Percentiles rank a stretch among this genome's conserved stretches.
phyloP scores from a whole-genome alignment of 495 filamentous ascomycete genomes.

The Penicillium daleae region DNA sequence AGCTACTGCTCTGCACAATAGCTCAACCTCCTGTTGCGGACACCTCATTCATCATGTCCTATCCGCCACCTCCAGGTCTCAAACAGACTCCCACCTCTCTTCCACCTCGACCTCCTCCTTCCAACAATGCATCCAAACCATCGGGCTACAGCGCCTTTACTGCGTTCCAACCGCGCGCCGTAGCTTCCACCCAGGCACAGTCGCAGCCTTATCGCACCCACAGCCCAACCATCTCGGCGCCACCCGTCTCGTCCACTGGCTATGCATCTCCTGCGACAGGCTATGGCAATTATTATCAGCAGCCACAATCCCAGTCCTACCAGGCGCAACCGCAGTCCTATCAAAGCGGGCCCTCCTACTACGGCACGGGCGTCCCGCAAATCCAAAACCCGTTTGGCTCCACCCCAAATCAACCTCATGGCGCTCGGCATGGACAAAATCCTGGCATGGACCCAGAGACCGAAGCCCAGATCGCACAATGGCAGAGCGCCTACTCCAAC shows the following conservation, averaged over 20 bases:
- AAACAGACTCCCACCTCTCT: constrained; percentile 71
- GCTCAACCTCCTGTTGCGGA: constrained; percentile 45
- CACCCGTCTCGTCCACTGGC: constrained; percentile 44
- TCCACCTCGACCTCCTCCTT: constrained; percentile 79
- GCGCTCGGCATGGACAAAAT: constrained; percentile 40
- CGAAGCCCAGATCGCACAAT: constrained; percentile 92
- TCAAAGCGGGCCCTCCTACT: constrained; percentile 51
- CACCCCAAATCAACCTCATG: constrained; percentile 45
- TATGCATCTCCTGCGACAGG: constrained; percentile 42
- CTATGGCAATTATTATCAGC: constrained; percentile 44
- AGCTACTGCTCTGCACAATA: constrained; percentile 42
- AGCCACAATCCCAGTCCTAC: constrained; percentile 39
- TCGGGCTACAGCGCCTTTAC: constrained; percentile 50
- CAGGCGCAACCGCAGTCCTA: constrained; percentile 43
- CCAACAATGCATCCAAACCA: constrained; percentile 47
- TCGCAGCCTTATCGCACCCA: constrained; percentile 47
- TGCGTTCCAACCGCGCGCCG: constrained; percentile 66
- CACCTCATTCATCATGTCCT: constrained; percentile 89
- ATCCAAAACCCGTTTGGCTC: constrained; percentile 86
- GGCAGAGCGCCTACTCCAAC: constrained; percentile 87
- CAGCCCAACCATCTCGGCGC: constrained; percentile 47
- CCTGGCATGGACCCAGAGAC: constrained; percentile 77
- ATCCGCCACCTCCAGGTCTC: constrained; percentile 90
- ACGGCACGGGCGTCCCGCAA: constrained; percentile 65
- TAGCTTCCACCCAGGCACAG: constrained; percentile 55